Conservation (phyloP, 2,329 filamentous ascomycete genomes). For the Colletotrichum sp. region DNA sequence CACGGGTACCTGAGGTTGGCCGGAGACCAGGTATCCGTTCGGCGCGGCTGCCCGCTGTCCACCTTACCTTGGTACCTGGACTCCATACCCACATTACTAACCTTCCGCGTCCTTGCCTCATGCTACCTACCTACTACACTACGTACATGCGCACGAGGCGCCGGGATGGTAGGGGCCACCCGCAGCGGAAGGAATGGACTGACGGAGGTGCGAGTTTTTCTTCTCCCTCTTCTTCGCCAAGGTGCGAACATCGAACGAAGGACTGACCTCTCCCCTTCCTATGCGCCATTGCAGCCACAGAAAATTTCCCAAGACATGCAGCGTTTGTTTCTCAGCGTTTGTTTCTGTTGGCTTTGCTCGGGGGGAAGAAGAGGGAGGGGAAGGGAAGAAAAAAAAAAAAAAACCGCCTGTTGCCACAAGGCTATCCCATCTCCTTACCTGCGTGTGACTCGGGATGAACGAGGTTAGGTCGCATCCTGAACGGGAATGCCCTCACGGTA, state of each 20-base stretch:
- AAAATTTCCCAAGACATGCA: background rate
- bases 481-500: background rate
- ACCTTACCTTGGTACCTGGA: background rate
- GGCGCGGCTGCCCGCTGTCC: background rate
- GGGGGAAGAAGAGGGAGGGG: background rate
- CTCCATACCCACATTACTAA: too few species aligned
- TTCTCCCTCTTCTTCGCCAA: background rate
- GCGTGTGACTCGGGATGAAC: background rate
- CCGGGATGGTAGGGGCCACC: slow-evolving; percentile 1
- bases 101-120: background rate
- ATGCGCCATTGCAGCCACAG: background rate
- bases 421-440: background rate
- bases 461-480: background rate
- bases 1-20: background rate
- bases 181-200: background rate
- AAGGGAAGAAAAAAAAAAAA: too few species aligned
- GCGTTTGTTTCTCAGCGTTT: background rate
- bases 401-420: background rate
- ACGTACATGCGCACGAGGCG: background rate
- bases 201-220: background rate
- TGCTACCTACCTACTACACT: background rate
- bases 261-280: background rate
- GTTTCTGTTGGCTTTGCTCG: background rate
- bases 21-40: background rate
- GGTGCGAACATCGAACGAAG: background rate